Evolutionary conservation across 805 yeast species (phyloP).

Genomic region (Lipomyces lipofer): DNA sequence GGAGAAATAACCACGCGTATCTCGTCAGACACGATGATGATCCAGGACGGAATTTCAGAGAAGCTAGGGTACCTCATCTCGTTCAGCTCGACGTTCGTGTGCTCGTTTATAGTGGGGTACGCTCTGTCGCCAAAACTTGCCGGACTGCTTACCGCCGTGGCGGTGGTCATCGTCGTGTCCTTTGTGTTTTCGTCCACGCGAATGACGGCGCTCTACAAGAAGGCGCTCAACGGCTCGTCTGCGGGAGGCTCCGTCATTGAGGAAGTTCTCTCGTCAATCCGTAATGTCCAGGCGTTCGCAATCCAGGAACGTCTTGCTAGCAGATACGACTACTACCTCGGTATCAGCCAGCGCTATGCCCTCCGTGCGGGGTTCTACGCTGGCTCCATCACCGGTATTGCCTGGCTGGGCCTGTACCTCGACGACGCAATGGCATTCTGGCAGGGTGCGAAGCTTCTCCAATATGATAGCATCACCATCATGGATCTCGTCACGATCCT

Average conservation of each 20-base stretch:
- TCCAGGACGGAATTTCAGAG: conserved; percentile 38
- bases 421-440: conserved; percentile 47
- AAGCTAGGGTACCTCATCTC: conserved; percentile 32
- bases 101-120: conserved; percentile 34
- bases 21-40: conserved; percentile 35
- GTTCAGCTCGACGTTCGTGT: conserved; percentile 30
- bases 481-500: conserved; percentile 42
- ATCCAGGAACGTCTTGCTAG: conserved; percentile 33
- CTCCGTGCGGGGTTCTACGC: conserved; percentile 30
- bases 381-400: conserved; percentile 41
- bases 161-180: conserved; percentile 22
- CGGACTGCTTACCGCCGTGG: conserved; percentile 27
- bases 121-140: conserved; percentile 29
- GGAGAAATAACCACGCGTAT: conserved; percentile 37
- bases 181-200: conserved; percentile 27
- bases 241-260: conserved; percentile 38
- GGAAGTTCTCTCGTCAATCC: conserved; percentile 34
- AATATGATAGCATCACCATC: conserved; percentile 38
- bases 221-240: conserved; percentile 29
- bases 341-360: conserved; percentile 28
- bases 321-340: conserved; percentile 31
- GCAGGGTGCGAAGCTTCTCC: conserved; percentile 45
- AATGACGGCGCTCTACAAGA: conserved; percentile 25
- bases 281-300: conserved; percentile 36
- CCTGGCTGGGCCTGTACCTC: conserved; percentile 43